These are phyloP conservation scores for Eragrostis tef DNA, from an alignment of 202 grass and related monocot genomes.

Conservation along the genomic window DNA sequence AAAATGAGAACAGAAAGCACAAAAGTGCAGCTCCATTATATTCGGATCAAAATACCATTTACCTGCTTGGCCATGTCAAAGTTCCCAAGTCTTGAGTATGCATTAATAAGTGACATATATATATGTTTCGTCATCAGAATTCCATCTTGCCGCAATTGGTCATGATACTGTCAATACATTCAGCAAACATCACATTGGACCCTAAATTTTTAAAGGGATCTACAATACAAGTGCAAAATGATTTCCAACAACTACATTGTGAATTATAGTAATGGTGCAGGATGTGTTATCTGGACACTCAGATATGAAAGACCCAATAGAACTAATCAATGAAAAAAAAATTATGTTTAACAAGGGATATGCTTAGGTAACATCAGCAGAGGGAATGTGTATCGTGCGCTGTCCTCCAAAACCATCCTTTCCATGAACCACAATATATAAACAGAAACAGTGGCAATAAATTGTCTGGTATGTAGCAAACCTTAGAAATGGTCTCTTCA, in stretches of 20 bases:
- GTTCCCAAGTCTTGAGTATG: constrained; percentile 76
- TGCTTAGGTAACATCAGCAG: constrained; percentile 32
- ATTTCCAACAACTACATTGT: constrained; percentile 19
- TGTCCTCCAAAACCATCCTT: constrained; percentile 25
- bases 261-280: constrained; percentile 37
- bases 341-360: constrained; percentile 28
- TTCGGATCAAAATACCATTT: constrained; percentile 48
- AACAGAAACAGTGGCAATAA: constrained; percentile 34
- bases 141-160: constrained; percentile 69
- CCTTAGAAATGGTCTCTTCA: constrained; percentile 78
- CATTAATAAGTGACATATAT: constrained; percentile 73
- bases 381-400: background rate
- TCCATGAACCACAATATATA: constrained; percentile 43
- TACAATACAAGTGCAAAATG: constrained; percentile 23
- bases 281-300: constrained; percentile 12
- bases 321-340: constrained; percentile 18
- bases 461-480: constrained; percentile 47
- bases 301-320: constrained; percentile 24
- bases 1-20: constrained; percentile 7
- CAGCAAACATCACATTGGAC: constrained; percentile 34
- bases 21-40: constrained; percentile 37
- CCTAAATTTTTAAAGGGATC: constrained; percentile 11
- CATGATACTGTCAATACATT: constrained; percentile 67
- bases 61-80: constrained; percentile 96
- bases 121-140: constrained; percentile 66